A percentile compares a stretch with the other conserved stretches of the same genome.
phyloP scores from a whole-genome alignment of 2,329 filamentous ascomycete species.

The Cladophialophora immunda region DNA sequence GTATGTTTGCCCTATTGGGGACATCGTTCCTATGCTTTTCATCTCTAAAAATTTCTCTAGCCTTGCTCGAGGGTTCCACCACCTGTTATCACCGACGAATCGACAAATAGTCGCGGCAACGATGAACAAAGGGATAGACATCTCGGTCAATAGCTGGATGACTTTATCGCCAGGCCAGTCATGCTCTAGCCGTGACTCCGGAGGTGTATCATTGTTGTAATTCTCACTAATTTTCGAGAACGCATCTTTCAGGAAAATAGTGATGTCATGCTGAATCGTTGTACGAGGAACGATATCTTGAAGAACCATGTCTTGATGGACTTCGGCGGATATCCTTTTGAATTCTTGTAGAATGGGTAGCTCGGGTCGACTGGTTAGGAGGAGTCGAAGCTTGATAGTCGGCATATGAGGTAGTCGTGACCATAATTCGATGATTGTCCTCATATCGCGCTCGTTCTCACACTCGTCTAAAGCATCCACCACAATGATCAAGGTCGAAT shows the following conservation, averaged over 20 bases:
- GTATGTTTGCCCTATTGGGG: conserved; percentile 26
- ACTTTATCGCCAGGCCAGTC: conserved; percentile 39
- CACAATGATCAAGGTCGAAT: conserved; percentile 35
- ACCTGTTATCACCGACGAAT: conserved; percentile 42
- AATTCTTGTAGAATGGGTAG: conserved; percentile 41
- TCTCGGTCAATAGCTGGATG: conserved; percentile 42
- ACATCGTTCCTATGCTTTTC: too few relatives aligned
- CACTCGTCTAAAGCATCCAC: conserved; percentile 47
- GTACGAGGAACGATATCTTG: conserved; percentile 39
- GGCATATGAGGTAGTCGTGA: conserved; percentile 24
- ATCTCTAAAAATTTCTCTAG: too few relatives aligned
- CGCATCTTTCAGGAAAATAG: conserved; percentile 5
- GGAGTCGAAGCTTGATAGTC: conserved; percentile 39
- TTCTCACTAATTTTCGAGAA: conserved; percentile 18
- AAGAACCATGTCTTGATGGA: conserved; percentile 41
- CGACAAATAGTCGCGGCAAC: conserved; percentile 43
- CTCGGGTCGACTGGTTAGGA: conserved; percentile 47
- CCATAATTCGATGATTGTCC: conserved; percentile 40
- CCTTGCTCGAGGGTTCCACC: too few relatives aligned
- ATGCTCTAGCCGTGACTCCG: conserved; percentile 22
- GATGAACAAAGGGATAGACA: conserved; percentile 45
- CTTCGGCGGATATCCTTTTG: conserved; percentile 28
- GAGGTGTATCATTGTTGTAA: neutral
- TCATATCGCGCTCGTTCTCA: conserved; percentile 39
- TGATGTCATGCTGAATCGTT: conserved; percentile 35